A percentile compares a stretch with the other conserved stretches of the same genome.
Conservation (phyloP, 441 rosid species). For the Kokia cookei region DNA sequence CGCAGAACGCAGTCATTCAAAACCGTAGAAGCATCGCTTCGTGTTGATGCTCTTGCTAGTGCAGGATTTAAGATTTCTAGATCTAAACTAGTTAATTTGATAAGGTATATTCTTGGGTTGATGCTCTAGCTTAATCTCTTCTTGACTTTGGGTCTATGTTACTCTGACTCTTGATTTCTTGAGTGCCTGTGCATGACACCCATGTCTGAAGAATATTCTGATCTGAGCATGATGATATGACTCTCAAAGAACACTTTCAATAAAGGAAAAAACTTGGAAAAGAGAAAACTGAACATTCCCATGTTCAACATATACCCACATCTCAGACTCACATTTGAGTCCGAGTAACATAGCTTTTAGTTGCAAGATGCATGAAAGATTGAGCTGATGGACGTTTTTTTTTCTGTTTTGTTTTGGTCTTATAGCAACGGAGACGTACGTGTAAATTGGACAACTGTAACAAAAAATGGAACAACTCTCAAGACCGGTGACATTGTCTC, state of each 20-base stretch:
- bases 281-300: not conserved
- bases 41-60: constrained; percentile 93
- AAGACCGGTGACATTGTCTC: constrained; percentile 84
- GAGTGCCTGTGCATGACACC: too few relatives aligned
- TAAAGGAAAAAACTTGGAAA: too few relatives aligned
- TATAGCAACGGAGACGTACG: constrained; percentile 68
- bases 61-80: constrained; percentile 91
- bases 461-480: constrained; percentile 66
- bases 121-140: too few relatives aligned
- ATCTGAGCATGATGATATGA: too few relatives aligned
- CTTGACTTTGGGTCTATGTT: too few relatives aligned
- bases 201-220: too few relatives aligned
- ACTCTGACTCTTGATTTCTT: too few relatives aligned
- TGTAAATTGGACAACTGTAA: constrained; percentile 69
- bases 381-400: not conserved
- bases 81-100: constrained; percentile 72
- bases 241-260: too few relatives aligned
- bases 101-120: constrained; percentile 38
- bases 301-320: not conserved
- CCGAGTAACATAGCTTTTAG: not conserved
- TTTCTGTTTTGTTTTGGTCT: not conserved
- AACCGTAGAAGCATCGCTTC: constrained; percentile 71
- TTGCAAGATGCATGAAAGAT: not conserved
- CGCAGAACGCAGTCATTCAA: constrained; percentile 66
- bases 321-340: not conserved